Conservation (phyloP, 1,284 basidiomycete genomes). For the Rhodotorula sp. region DNA sequence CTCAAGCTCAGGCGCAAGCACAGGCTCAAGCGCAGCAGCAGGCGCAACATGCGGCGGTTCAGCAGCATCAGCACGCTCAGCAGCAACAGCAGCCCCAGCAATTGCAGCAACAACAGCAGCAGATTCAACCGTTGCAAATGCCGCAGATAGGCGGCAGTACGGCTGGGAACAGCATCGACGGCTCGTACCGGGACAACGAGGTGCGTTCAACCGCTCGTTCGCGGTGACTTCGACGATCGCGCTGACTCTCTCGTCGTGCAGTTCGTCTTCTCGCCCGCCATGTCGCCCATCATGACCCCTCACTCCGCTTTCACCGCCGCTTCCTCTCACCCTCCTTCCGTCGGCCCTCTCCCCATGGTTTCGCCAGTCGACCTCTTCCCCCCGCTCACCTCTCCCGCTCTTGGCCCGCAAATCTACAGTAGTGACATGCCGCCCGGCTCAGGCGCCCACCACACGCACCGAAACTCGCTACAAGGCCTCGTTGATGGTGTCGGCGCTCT, state of each 20-base stretch:
- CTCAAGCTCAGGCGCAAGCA: conserved; percentile 9
- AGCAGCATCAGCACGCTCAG: background rate
- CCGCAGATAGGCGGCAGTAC: conserved; percentile 6
- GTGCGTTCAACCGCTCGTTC: background rate
- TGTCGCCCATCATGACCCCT: conserved; percentile 47
- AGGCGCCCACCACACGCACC: conserved; percentile 8
- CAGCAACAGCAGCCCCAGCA: background rate
- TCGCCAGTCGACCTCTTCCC: conserved; percentile 56
- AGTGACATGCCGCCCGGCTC: background rate
- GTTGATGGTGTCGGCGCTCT: conserved; percentile 35
- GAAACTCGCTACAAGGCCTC: conserved; percentile 35
- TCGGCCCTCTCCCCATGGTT: conserved; percentile 43
- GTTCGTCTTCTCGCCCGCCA: conserved; percentile 44
- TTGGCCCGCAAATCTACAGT: conserved; percentile 50
- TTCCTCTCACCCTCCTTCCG: conserved; percentile 33
- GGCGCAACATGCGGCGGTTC: background rate
- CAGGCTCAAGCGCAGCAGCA: background rate
- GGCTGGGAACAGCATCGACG: conserved; percentile 20
- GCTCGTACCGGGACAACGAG: conserved; percentile 34
- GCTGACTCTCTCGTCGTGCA: background rate
- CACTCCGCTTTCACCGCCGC: conserved; percentile 37
- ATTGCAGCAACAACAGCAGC: background rate
- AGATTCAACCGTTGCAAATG: background rate
- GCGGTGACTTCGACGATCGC: background rate
- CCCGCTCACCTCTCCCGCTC: conserved; percentile 59